Evolutionary conservation across 495 filamentous ascomycete species (phyloP).

Genomic region (Penicillium herquei): DNA sequence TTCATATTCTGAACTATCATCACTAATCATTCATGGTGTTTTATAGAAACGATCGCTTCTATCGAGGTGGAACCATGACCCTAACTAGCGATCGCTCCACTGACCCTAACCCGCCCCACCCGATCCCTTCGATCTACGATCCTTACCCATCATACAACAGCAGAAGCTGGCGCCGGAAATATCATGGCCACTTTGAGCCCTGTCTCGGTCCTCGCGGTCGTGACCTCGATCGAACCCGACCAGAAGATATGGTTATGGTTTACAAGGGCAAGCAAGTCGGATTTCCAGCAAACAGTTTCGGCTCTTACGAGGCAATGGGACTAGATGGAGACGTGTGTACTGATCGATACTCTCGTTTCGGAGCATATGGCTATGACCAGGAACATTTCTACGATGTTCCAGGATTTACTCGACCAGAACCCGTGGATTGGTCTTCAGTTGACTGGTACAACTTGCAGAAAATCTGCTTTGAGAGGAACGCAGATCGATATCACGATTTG

Average conservation of each 20-base stretch:
- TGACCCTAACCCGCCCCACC: conserved; percentile 10
- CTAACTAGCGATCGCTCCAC: conserved; percentile 17
- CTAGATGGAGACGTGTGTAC: conserved; percentile 49
- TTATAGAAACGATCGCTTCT: conserved; percentile 23
- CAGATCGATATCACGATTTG: conserved; percentile 48
- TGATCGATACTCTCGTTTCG: conserved; percentile 55
- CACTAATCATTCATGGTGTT: background rate
- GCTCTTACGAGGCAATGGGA: conserved; percentile 47
- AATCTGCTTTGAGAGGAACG: conserved; percentile 61
- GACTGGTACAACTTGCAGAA: conserved; percentile 70
- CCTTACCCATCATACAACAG: conserved; percentile 54
- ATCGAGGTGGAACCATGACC: conserved; percentile 27
- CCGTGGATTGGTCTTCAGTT: conserved; percentile 63
- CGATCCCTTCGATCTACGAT: conserved; percentile 36
- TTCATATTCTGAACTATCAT: background rate
- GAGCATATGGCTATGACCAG: conserved; percentile 49
- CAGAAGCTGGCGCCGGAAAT: conserved; percentile 38
- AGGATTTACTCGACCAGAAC: conserved; percentile 16
- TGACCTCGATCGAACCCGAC: conserved; percentile 39
- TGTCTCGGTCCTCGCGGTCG: conserved; percentile 50
- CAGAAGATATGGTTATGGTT: conserved; percentile 45
- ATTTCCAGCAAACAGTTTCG: conserved; percentile 45
- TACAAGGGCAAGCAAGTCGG: conserved; percentile 36
- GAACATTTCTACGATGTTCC: conserved; percentile 22
- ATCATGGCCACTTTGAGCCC: conserved; percentile 36